Percentiles rank a stretch among this genome's conserved stretches.
These are phyloP conservation scores for Leccinum imitatum DNA, from an alignment of 768 basidiomycete species.

Conservation along the genomic window DNA sequence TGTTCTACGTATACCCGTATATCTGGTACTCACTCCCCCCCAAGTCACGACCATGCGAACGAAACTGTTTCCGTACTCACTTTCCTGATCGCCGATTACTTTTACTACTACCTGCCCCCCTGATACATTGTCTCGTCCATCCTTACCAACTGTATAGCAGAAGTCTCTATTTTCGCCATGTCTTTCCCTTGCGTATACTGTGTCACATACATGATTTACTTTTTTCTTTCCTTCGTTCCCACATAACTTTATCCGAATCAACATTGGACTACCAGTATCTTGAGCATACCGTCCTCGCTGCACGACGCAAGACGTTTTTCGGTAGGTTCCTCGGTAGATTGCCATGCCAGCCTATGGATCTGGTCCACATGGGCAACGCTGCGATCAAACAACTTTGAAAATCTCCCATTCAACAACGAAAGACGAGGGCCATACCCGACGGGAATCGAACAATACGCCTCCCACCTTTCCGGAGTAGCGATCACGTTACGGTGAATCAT, in stretches of 20 bases:
- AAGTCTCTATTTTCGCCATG: constrained; percentile 24
- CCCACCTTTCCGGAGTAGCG: constrained; percentile 44
- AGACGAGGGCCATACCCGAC: constrained; percentile 43
- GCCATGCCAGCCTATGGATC: constrained; percentile 81
- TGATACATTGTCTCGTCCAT: constrained; percentile 30
- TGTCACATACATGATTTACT: constrained; percentile 23
- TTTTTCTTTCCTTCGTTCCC: constrained; percentile 5
- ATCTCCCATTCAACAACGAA: background rate
- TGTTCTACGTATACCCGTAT: constrained; percentile 69
- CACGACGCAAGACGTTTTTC: constrained; percentile 72
- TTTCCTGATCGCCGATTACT: constrained; percentile 27
- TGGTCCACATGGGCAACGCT: constrained; percentile 78
- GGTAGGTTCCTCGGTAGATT: constrained; percentile 41
- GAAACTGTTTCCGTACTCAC: constrained; percentile 66
- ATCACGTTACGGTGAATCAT: constrained; percentile 50
- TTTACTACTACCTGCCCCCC: constrained; percentile 35
- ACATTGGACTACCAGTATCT: constrained; percentile 65
- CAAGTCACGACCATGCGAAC: constrained; percentile 28
- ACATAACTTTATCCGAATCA: constrained; percentile 45
- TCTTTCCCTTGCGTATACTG: constrained; percentile 22
- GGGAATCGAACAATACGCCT: constrained; percentile 43
- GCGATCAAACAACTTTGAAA: background rate
- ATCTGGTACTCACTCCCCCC: constrained; percentile 43
- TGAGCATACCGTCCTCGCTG: constrained; percentile 91
- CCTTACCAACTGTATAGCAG: constrained; percentile 70